Percentiles rank a stretch among this genome's conserved stretches.
Evolutionary conservation across 2,329 filamentous ascomycete genomes (phyloP).

Genomic region (Arthroderma uncinatum): DNA sequence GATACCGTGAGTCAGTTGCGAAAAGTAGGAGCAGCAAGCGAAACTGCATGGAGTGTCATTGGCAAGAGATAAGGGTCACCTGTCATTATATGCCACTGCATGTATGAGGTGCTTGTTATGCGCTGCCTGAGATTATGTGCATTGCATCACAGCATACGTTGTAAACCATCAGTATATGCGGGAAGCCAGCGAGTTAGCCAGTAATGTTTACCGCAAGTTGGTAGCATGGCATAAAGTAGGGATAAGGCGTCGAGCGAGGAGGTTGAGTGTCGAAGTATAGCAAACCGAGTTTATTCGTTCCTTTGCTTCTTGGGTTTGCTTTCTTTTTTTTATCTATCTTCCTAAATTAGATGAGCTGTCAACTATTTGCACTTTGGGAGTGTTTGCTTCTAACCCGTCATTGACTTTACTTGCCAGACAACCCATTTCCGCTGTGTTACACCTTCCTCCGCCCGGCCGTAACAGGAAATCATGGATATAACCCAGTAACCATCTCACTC

Average conservation of each 20-base stretch:
- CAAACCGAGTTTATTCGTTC: neutral
- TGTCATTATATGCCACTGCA: constrained; percentile 2
- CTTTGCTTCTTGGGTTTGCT: neutral
- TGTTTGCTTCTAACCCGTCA: neutral
- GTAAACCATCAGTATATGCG: neutral
- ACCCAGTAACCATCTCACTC: neutral
- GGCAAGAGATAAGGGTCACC: constrained; percentile 2
- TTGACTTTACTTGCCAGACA: neutral
- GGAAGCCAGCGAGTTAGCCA: neutral
- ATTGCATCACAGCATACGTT: constrained; percentile 4
- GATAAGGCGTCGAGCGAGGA: too few species aligned
- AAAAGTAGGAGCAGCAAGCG: neutral
- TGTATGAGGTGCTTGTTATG: neutral
- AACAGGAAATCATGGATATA: constrained; percentile 1
- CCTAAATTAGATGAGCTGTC: neutral
- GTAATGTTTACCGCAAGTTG: neutral
- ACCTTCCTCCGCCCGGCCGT: neutral
- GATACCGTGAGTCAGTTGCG: neutral
- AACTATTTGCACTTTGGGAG: neutral
- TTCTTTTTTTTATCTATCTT: neutral
- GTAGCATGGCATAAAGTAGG: neutral
- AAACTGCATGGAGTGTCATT: neutral
- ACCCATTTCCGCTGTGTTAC: neutral
- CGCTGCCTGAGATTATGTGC: constrained; percentile 1
- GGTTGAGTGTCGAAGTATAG: neutral